A percentile compares a stretch with the other conserved stretches of the same genome.
These are phyloP conservation scores for Hyaloscypha hepaticicola DNA, from an alignment of 495 filamentous ascomycete species.

Conservation along the genomic window DNA sequence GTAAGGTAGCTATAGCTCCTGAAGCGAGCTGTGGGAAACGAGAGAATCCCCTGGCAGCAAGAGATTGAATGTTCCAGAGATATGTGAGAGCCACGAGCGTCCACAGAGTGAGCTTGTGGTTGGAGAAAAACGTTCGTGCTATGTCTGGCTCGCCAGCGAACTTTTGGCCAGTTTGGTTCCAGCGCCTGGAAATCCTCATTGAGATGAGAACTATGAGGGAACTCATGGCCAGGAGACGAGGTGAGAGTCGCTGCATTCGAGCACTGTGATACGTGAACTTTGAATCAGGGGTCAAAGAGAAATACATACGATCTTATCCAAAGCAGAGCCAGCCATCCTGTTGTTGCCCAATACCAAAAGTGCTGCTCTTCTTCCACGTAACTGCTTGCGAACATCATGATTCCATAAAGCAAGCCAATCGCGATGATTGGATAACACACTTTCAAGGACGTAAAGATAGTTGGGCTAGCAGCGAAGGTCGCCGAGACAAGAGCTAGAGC, in stretches of 20 bases:
- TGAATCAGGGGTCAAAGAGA: neutral
- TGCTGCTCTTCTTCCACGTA: slow-evolving; percentile 98
- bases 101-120: slow-evolving; percentile 69
- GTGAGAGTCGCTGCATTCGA: slow-evolving; percentile 10
- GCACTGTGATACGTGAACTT: slow-evolving; percentile 20
- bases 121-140: slow-evolving; percentile 62
- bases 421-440: slow-evolving; percentile 34
- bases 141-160: slow-evolving; percentile 87
- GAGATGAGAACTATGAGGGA: slow-evolving; percentile 39
- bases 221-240: slow-evolving; percentile 14
- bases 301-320: slow-evolving; percentile 48
- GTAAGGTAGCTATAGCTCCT: slow-evolving; percentile 31
- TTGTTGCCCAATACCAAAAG: slow-evolving; percentile 93
- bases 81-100: slow-evolving; percentile 70
- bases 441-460: slow-evolving; percentile 8
- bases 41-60: slow-evolving; percentile 25
- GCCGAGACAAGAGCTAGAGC: slow-evolving; percentile 50
- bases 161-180: slow-evolving; percentile 98
- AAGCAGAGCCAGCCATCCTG: slow-evolving; percentile 71
- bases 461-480: slow-evolving; percentile 41
- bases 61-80: slow-evolving; percentile 34
- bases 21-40: slow-evolving; percentile 21
- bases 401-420: slow-evolving; percentile 60
- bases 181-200: slow-evolving; percentile 67
- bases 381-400: slow-evolving; percentile 97